Percentiles rank a stretch among this genome's conserved stretches.
phyloP scores from a whole-genome alignment of 257 asterid genomes.

The Leptodermis oblonga region DNA sequence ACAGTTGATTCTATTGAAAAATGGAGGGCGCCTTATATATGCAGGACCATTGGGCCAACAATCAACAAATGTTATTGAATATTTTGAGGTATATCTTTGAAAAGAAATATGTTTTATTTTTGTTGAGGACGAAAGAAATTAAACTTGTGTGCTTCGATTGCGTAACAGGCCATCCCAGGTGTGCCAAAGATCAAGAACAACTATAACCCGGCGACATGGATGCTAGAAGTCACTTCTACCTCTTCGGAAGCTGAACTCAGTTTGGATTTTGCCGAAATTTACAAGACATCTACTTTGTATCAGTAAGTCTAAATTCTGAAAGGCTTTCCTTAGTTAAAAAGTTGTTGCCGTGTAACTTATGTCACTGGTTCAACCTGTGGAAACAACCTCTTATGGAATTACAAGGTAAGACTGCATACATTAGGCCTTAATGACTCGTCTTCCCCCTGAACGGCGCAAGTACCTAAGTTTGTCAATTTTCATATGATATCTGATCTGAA shows the following conservation, averaged over 20 bases:
- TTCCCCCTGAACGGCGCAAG: no score
- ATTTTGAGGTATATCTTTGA: conserved; percentile 27
- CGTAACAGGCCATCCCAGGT: conserved; percentile 17
- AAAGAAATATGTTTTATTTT: background rate
- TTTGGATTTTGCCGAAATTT: conserved; percentile 27
- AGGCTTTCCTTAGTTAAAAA: background rate
- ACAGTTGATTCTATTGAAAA: conserved; percentile 26
- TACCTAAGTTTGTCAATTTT: no score
- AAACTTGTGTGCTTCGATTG: background rate
- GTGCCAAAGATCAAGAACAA: conserved; percentile 27
- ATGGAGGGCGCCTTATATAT: conserved; percentile 31
- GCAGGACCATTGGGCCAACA: conserved; percentile 26
- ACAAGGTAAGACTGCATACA: no score
- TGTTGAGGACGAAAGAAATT: background rate
- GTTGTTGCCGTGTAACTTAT: no score
- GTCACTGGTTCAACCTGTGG: no score
- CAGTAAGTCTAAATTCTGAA: conserved; percentile 19
- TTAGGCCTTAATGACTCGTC: no score
- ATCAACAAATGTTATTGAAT: conserved; percentile 27
- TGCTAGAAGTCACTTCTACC: conserved; percentile 28
- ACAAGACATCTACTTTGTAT: conserved; percentile 20
- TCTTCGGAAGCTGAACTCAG: conserved; percentile 33
- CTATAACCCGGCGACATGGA: conserved; percentile 37
- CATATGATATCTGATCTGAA: background rate
- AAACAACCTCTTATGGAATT: no score